A percentile compares a stretch with the other conserved stretches of the same genome.
Conservation (phyloP, 2,329 filamentous ascomycete genomes). For the Claviceps sp. region DNA sequence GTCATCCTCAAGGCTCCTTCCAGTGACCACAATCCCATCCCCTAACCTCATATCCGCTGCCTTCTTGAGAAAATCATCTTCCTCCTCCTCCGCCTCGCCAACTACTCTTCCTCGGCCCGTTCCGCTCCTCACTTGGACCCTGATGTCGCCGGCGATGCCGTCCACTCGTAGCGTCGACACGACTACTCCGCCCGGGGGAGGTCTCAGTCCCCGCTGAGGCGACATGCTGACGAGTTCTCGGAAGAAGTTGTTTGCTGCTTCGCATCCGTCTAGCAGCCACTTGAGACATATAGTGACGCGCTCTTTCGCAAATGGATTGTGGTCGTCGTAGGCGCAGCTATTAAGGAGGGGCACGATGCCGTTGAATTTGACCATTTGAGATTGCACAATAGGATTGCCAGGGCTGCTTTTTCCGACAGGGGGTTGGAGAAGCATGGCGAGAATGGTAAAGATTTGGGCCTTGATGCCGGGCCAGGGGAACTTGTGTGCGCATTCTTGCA, state of each 20-base stretch:
- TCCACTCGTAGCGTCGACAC: conserved; percentile 38
- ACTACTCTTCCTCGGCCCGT: conserved; percentile 9
- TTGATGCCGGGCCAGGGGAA: conserved; percentile 67
- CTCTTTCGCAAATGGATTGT: conserved; percentile 90
- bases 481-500: conserved; percentile 51
- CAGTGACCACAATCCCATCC: conserved; percentile 1
- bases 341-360: conserved; percentile 80
- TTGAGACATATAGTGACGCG: conserved; percentile 82
- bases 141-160: conserved; percentile 42
- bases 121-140: conserved; percentile 35
- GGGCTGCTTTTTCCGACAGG: conserved; percentile 47
- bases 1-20: conserved; percentile 27
- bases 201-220: conserved; percentile 25
- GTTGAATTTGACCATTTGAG: conserved; percentile 72
- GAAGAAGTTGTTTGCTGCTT: conserved; percentile 59
- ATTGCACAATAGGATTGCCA: conserved; percentile 63
- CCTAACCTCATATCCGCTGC: conserved; percentile 28
- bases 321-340: conserved; percentile 81
- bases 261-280: conserved; percentile 63
- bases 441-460: conserved; percentile 79
- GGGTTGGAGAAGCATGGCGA: conserved; percentile 81
- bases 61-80: conserved; percentile 27
- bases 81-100: not conserved
- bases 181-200: conserved; percentile 20
- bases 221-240: conserved; percentile 43